Conservation (phyloP, 148 eudicot species). For the Chenopodium suecicum region DNA sequence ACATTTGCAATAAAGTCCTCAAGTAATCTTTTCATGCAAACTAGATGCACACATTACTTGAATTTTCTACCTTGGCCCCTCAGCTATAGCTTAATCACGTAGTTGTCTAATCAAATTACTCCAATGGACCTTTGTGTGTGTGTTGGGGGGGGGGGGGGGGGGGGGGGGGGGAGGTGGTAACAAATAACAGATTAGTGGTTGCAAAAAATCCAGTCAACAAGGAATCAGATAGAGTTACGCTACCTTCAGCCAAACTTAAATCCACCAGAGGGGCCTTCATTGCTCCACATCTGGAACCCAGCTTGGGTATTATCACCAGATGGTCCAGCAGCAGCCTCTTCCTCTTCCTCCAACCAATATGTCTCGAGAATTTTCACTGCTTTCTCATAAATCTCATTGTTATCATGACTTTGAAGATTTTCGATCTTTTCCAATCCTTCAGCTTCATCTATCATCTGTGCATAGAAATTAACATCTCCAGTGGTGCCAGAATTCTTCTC, state of each 20-base stretch:
- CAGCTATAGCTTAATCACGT: background rate
- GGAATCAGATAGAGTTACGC: background rate
- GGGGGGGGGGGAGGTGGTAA: background rate
- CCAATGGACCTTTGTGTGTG: background rate
- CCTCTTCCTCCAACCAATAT: conserved; percentile 73
- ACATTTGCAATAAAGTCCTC: background rate
- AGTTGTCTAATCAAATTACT: background rate
- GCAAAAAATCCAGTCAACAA: background rate
- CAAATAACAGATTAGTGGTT: background rate
- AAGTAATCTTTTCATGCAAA: background rate
- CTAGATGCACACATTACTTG: background rate
- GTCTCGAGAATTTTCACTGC: conserved; percentile 75
- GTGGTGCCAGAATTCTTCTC: conserved; percentile 48
- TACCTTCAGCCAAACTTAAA: conserved; percentile 70
- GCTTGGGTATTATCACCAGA: conserved; percentile 41
- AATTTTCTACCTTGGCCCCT: background rate
- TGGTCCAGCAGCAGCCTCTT: conserved; percentile 36
- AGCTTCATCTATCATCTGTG: conserved; percentile 72
- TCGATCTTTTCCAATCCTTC: conserved; percentile 79
- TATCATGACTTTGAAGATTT: conserved; percentile 65
- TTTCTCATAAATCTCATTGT: conserved; percentile 74
- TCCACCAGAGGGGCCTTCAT: conserved; percentile 64
- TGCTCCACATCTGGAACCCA: conserved; percentile 49
- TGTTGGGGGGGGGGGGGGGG: background rate
- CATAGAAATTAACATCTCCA: conserved; percentile 56